These are phyloP conservation scores for Euphorbia peplus DNA, from an alignment of 345 rosid species.

Conservation along the genomic window DNA sequence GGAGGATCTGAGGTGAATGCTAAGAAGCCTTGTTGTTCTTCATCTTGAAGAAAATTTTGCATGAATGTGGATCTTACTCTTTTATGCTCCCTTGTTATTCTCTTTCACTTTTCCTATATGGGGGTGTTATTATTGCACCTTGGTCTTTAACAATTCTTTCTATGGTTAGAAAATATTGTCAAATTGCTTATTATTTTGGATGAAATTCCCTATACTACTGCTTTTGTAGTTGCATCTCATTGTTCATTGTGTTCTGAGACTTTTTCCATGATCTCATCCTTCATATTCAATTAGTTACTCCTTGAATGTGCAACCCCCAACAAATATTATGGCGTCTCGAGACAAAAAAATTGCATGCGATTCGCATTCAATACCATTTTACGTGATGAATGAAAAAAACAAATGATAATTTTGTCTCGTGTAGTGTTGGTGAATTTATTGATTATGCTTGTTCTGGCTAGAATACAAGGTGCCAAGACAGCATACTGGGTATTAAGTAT, in stretches of 20 bases:
- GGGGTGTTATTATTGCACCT: neutral
- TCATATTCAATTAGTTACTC: no score
- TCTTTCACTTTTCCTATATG: neutral
- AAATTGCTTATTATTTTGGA: neutral
- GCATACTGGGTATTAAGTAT: no score
- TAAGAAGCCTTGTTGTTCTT: slow-evolving; percentile 79
- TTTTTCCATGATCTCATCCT: neutral
- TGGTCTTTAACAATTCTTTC: neutral
- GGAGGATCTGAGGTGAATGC: slow-evolving; percentile 57
- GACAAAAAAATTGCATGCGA: neutral
- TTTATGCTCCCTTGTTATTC: neutral
- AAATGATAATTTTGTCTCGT: no score
- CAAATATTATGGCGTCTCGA: neutral
- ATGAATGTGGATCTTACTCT: neutral
- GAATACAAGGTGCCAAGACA: no score
- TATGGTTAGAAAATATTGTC: neutral
- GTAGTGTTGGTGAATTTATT: no score
- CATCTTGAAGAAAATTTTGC: slow-evolving; percentile 37
- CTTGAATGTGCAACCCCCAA: neutral
- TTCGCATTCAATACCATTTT: no score
- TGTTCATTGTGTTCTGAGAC: neutral
- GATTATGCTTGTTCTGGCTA: no score
- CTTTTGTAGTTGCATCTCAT: neutral
- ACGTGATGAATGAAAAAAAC: no score
- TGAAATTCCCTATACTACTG: neutral